These are phyloP conservation scores for Aspergillus phoenicis DNA, from an alignment of 2,329 filamentous ascomycete species.

Conservation along the genomic window DNA sequence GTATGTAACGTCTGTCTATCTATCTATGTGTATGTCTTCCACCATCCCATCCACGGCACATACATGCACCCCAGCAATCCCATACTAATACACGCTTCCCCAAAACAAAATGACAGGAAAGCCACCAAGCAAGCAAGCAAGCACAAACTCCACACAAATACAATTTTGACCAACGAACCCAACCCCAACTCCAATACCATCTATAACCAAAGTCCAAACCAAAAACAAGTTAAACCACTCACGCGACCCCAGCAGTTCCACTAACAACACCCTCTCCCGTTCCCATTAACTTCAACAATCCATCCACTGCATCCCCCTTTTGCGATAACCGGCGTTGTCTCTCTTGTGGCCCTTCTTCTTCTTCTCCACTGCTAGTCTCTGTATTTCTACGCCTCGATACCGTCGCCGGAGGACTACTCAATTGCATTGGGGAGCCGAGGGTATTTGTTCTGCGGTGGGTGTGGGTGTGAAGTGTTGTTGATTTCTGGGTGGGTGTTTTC, in stretches of 20 bases:
- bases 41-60: no score
- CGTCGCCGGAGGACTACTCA: constrained; percentile 39
- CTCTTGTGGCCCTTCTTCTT: constrained; percentile 3
- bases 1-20: no score
- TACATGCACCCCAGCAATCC: no score
- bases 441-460: not conserved
- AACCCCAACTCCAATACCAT: no score
- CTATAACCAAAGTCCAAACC: no score
- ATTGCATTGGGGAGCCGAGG: constrained; percentile 36
- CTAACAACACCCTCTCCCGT: constrained; percentile 25
- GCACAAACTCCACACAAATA: no score
- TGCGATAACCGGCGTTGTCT: constrained; percentile 25
- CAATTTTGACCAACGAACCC: no score
- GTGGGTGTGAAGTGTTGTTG: constrained; percentile 2
- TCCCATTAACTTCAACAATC: constrained; percentile 44
- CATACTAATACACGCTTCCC: no score
- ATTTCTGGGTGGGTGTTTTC: constrained; percentile 26
- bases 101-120: no score
- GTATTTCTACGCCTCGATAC: constrained; percentile 20
- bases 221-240: not conserved
- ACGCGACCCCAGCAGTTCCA: no score
- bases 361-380: constrained; percentile 8
- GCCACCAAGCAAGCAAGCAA: no score
- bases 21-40: no score
- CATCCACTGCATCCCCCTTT: constrained; percentile 42